Percentiles rank a stretch among this genome's conserved stretches.
Evolutionary conservation across 164 flowering plant species (phyloP).

Genomic region (Umbellularia californica): DNA sequence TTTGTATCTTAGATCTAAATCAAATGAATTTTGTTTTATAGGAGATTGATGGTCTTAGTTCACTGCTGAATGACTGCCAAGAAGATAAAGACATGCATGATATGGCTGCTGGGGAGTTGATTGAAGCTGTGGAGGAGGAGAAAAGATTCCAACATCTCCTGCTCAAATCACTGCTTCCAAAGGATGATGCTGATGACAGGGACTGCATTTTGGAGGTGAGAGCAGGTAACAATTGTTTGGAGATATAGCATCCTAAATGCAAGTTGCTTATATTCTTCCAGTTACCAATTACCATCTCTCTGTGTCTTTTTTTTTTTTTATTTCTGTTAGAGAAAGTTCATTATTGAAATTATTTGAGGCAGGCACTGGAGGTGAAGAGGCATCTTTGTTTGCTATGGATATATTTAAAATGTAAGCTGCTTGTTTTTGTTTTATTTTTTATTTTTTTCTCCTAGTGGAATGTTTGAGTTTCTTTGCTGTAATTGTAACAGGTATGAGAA

Average conservation of each 20-base stretch:
- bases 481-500: conserved; percentile 68
- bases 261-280: neutral
- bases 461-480: neutral
- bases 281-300: neutral
- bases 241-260: neutral
- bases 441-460: neutral
- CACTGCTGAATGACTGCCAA: conserved; percentile 52
- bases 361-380: conserved; percentile 99
- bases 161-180: conserved; percentile 75
- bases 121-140: conserved; percentile 60
- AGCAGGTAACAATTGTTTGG: conserved; percentile 63
- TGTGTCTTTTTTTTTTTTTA: too few species aligned
- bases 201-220: conserved; percentile 96
- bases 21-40: conserved; percentile 19
- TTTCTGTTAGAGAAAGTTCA: neutral
- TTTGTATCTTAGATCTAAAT: neutral
- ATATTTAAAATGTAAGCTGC: conserved; percentile 75
- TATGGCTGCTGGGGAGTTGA: conserved; percentile 69
- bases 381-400: conserved; percentile 96
- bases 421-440: neutral
- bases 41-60: conserved; percentile 74
- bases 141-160: conserved; percentile 55
- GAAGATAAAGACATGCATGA: conserved; percentile 81
- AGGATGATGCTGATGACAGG: conserved; percentile 97
- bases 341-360: conserved; percentile 13